These are phyloP conservation scores for Podila horticola DNA, from an alignment of 192 early-diverging fungal genomes.

Conservation along the genomic window DNA sequence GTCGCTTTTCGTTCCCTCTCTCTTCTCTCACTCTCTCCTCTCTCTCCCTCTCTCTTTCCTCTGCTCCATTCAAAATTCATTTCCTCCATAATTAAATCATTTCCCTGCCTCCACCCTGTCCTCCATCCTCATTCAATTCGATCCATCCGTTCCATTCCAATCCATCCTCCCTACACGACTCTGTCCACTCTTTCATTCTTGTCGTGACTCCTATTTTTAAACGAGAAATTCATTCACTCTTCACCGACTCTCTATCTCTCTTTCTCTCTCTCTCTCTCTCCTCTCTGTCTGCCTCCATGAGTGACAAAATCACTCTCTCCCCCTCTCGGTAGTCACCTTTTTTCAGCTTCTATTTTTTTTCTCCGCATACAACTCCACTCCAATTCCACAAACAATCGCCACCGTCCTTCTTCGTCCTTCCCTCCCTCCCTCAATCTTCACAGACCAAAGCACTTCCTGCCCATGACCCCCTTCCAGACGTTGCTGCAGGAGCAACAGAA, in stretches of 20 bases:
- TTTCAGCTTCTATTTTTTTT: neutral
- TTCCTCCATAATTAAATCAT: too few species aligned
- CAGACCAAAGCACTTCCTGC: neutral
- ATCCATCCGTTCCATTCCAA: too few species aligned
- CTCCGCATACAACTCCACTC: neutral
- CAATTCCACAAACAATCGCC: too few species aligned
- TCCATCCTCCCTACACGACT: neutral
- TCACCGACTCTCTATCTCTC: too few species aligned
- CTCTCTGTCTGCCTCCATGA: too few species aligned
- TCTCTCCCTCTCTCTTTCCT: neutral
- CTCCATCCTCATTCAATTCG: too few species aligned
- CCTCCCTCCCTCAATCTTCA: neutral
- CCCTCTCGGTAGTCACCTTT: neutral
- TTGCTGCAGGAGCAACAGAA: conserved; percentile 27
- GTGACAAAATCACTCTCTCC: neutral
- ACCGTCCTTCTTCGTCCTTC: neutral
- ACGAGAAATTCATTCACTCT: too few species aligned
- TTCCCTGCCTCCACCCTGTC: too few species aligned
- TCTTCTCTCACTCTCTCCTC: neutral
- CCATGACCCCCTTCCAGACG: conserved; percentile 24
- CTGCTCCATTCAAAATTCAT: neutral
- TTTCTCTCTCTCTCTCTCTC: too few species aligned
- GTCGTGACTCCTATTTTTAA: neutral
- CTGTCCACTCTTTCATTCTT: neutral
- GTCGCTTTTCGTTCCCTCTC: neutral